phyloP scores from a whole-genome alignment of 306 rosid genomes.

The Delonix regia region DNA sequence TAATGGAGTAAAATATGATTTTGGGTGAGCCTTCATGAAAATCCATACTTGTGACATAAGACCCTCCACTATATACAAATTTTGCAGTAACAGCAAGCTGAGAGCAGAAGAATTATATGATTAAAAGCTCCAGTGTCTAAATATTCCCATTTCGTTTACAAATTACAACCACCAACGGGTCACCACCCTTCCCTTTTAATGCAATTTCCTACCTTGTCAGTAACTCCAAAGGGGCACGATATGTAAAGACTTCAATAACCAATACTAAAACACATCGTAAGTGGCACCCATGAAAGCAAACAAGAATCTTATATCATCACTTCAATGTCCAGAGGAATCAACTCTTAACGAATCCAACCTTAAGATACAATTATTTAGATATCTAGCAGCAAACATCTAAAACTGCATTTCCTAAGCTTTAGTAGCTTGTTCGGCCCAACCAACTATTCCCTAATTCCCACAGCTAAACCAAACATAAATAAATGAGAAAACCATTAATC shows the following conservation, averaged over 20 bases:
- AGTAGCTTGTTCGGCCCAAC: not conserved
- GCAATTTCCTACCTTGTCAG: not conserved
- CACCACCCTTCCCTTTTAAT: not conserved
- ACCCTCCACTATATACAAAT: not conserved
- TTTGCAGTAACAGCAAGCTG: not conserved
- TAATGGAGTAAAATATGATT: not conserved
- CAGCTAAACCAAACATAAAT: not conserved
- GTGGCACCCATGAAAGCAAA: not conserved
- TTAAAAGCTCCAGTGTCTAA: not conserved
- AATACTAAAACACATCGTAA: not conserved
- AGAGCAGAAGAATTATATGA: slow-evolving; percentile 8
- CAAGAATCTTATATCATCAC: slow-evolving; percentile 2
- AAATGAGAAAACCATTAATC: not conserved
- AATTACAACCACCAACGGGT: not conserved
- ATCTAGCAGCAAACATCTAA: not conserved
- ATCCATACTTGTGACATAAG: not conserved
- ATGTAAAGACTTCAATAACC: slow-evolving; percentile 9
- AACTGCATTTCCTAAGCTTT: not conserved
- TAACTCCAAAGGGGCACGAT: not conserved
- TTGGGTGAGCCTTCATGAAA: not conserved
- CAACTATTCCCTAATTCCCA: slow-evolving; percentile 1
- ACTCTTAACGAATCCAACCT: not conserved
- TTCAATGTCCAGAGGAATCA: not conserved
- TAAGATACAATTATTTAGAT: not conserved
- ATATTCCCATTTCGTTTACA: not conserved